These are phyloP conservation scores for Colletotrichum tropicicola DNA, from an alignment of 2,329 filamentous ascomycete genomes.

Conservation along the genomic window DNA sequence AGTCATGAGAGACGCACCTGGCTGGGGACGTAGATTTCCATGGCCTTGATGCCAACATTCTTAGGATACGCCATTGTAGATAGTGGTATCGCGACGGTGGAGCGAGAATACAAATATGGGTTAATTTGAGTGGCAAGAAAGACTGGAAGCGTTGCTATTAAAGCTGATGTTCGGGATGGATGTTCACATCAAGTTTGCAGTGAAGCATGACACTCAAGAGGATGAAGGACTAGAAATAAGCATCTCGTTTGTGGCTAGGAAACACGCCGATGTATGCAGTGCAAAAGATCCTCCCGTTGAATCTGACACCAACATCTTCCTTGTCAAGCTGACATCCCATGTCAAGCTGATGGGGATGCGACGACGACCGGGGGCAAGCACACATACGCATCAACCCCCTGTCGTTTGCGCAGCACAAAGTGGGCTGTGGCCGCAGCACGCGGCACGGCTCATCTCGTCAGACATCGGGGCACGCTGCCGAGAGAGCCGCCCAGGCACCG, in stretches of 20 bases:
- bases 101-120: not conserved
- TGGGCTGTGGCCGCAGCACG: not conserved
- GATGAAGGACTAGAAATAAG: no score
- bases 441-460: not conserved
- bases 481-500: not conserved
- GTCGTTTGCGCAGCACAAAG: not conserved
- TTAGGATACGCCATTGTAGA: slow-evolving; percentile 75
- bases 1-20: slow-evolving; percentile 66
- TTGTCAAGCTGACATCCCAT: not conserved
- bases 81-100: not conserved
- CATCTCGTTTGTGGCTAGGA: not conserved
- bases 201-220: no score
- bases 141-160: not conserved
- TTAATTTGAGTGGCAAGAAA: no score
- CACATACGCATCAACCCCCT: no score
- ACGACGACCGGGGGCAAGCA: no score
- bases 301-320: not conserved
- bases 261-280: not conserved
- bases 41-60: slow-evolving; percentile 93
- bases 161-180: no score
- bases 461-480: not conserved
- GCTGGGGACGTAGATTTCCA: slow-evolving; percentile 87
- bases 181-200: no score
- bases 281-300: not conserved
- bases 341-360: not conserved